Conservation (phyloP, 495 filamentous ascomycete species). For the Aspergillus baeticus region DNA sequence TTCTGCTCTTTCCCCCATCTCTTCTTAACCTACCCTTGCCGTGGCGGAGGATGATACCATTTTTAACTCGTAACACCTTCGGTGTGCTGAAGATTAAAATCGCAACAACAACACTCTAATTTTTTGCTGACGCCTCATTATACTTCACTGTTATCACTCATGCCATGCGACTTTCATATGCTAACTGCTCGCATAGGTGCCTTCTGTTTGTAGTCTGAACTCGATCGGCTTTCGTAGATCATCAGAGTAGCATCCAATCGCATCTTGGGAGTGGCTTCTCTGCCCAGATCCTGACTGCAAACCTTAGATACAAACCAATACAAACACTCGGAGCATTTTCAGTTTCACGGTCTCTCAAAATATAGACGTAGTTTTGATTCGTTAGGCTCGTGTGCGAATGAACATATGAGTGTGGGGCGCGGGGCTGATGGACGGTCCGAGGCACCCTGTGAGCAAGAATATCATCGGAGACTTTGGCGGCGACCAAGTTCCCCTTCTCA, state of each 20-base stretch:
- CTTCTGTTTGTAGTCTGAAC: not conserved
- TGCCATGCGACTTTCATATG: constrained; percentile 2
- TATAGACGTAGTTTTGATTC: too few species aligned
- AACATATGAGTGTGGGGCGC: not conserved
- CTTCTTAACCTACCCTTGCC: not conserved
- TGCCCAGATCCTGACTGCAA: too few species aligned
- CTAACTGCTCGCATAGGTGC: constrained; percentile 11
- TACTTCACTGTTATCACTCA: constrained; percentile 2
- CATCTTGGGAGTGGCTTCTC: too few species aligned
- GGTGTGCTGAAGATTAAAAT: constrained; percentile 49
- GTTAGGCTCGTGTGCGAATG: too few species aligned
- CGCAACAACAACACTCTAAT: constrained; percentile 64
- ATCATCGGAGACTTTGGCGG: not conserved
- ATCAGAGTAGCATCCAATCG: too few species aligned
- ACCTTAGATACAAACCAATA: too few species aligned
- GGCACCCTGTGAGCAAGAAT: constrained; percentile 11
- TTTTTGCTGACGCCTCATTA: constrained; percentile 55
- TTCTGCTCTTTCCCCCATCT: constrained; percentile 6
- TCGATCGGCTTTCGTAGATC: not conserved
- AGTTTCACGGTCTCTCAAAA: too few species aligned
- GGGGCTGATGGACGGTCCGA: constrained; percentile 16
- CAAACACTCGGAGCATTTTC: too few species aligned
- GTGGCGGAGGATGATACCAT: constrained; percentile 53
- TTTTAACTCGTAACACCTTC: constrained; percentile 55
- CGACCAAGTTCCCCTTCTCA: constrained; percentile 18